phyloP scores from a whole-genome alignment of 768 basidiomycete genomes.

The Jaapia argillacea region DNA sequence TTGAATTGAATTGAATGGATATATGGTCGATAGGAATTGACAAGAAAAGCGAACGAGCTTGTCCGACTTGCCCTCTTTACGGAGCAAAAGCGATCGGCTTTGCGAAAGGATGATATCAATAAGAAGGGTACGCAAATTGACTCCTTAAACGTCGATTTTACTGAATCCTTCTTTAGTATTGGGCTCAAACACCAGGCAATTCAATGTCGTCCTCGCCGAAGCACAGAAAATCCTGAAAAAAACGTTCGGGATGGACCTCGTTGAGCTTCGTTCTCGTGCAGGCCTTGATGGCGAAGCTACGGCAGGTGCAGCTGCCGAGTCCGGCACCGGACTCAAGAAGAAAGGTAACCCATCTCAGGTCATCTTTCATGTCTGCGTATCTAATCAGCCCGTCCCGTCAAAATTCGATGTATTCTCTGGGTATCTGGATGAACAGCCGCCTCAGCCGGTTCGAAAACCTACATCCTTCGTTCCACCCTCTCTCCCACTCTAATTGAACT shows the following conservation, averaged over 20 bases:
- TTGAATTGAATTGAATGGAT: too few relatives aligned
- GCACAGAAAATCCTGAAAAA: slow-evolving; percentile 58
- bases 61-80: slow-evolving; percentile 76
- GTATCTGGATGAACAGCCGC: slow-evolving; percentile 26
- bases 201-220: slow-evolving; percentile 48
- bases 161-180: slow-evolving; percentile 29
- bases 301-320: slow-evolving; percentile 26
- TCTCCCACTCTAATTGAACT: slow-evolving; percentile 50
- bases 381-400: too few relatives aligned
- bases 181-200: slow-evolving; percentile 39
- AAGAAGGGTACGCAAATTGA: slow-evolving; percentile 55
- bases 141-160: background rate
- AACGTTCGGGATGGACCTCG: slow-evolving; percentile 79
- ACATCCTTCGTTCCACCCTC: slow-evolving; percentile 72
- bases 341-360: slow-evolving; percentile 34
- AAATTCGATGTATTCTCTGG: too few relatives aligned
- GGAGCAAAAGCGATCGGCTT: slow-evolving; percentile 56
- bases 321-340: slow-evolving; percentile 53
- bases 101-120: slow-evolving; percentile 77
- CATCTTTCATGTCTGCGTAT: background rate
- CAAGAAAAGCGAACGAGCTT: slow-evolving; percentile 59
- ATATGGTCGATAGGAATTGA: slow-evolving; percentile 57
- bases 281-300: slow-evolving; percentile 31
- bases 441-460: slow-evolving; percentile 61
- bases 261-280: slow-evolving; percentile 58